These are phyloP conservation scores for Leucocoprinus birnbaumii DNA, from an alignment of 768 basidiomycete species.

Conservation along the genomic window DNA sequence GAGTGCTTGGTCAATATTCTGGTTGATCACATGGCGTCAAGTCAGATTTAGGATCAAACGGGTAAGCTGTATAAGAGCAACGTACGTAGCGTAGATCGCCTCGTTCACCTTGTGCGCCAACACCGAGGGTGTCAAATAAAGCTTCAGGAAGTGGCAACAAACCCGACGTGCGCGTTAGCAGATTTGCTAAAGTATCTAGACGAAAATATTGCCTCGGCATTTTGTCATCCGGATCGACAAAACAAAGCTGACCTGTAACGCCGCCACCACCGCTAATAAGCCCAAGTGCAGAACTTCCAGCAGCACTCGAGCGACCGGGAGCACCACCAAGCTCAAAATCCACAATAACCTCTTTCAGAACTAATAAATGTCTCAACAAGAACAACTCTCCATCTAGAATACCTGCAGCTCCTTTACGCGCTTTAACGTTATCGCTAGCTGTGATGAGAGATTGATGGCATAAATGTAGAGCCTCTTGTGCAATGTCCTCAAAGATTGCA, in stretches of 20 bases:
- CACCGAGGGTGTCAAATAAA: conserved; percentile 67
- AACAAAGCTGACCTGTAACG: conserved; percentile 47
- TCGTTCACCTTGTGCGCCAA: conserved; percentile 52
- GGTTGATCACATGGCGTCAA: not conserved
- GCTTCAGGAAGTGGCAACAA: conserved; percentile 54
- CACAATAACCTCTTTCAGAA: conserved; percentile 83
- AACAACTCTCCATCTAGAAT: conserved; percentile 79
- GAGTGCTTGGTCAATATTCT: conserved; percentile 88
- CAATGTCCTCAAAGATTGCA: conserved; percentile 95
- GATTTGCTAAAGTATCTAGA: conserved; percentile 53
- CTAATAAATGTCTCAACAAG: conserved; percentile 84
- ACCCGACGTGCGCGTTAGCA: conserved; percentile 59
- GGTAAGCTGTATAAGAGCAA: conserved; percentile 11
- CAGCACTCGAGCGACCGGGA: conserved; percentile 2
- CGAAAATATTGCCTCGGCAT: not conserved
- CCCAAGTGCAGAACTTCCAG: conserved; percentile 15
- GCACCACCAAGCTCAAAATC: conserved; percentile 57
- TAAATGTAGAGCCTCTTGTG: conserved; percentile 84
- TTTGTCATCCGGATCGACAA: not conserved
- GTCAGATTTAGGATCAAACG: too few species aligned
- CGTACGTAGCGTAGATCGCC: conserved; percentile 65
- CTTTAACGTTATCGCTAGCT: conserved; percentile 64
- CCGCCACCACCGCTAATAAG: conserved; percentile 34
- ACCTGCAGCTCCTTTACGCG: conserved; percentile 43
- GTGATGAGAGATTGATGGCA: conserved; percentile 79